These are phyloP conservation scores for Aspergillus incahuasiensis DNA, from an alignment of 495 filamentous ascomycete species.

Conservation along the genomic window DNA sequence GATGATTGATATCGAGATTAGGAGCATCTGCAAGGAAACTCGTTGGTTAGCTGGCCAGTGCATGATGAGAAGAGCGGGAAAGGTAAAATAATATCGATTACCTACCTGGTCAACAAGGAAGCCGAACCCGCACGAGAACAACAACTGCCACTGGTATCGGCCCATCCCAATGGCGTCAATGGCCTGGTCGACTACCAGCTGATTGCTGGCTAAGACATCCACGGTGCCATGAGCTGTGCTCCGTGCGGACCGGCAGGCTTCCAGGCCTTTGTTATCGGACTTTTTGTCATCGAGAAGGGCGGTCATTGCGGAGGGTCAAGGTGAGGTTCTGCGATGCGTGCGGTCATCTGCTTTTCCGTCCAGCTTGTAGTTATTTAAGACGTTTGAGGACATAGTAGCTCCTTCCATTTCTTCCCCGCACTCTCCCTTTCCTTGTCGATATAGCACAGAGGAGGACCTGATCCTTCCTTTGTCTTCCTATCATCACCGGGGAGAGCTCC, in stretches of 20 bases:
- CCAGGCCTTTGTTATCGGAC: not conserved
- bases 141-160: conserved; percentile 8
- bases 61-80: too few relatives aligned
- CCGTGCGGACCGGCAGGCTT: not conserved
- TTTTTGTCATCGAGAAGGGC: not conserved
- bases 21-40: conserved; percentile 5
- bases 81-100: too few relatives aligned
- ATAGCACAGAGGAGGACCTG: not conserved
- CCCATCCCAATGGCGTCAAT: conserved; percentile 10
- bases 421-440: not conserved
- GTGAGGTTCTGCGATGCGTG: not conserved
- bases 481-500: not conserved
- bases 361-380: too few relatives aligned
- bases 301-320: not conserved
- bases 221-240: not conserved
- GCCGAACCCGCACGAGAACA: conserved; percentile 5
- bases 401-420: not conserved
- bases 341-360: too few relatives aligned
- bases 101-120: conserved; percentile 13
- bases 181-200: conserved; percentile 5
- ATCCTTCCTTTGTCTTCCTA: not conserved
- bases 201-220: not conserved
- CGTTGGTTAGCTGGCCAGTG: not conserved
- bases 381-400: not conserved
- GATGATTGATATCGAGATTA: conserved; percentile 2